Conservation (phyloP, 1,284 basidiomycete species). For the Papiliotrema laurentii region DNA sequence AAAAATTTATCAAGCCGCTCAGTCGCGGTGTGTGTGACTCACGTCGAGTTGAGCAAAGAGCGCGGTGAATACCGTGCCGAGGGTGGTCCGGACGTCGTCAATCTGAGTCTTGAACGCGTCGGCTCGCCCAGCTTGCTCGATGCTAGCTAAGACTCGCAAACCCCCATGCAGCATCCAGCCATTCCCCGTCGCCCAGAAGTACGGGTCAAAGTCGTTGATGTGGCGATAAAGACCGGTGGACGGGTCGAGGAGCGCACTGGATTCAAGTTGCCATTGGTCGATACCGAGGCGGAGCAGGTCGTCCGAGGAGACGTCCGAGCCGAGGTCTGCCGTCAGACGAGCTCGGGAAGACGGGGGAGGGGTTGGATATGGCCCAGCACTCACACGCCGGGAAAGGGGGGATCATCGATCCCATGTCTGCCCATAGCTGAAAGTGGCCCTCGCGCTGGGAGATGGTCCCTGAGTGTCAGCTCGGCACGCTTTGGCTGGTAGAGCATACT, state of each 20-base stretch:
- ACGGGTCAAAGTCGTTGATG: constrained; percentile 53
- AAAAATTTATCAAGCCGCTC: background rate
- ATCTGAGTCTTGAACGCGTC: constrained; percentile 35
- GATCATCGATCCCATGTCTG: constrained; percentile 61
- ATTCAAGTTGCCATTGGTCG: constrained; percentile 54
- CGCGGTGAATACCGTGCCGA: constrained; percentile 42
- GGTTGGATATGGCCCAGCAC: constrained; percentile 1
- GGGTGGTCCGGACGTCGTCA: constrained; percentile 53
- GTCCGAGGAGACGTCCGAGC: constrained; percentile 50
- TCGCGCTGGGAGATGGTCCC: constrained; percentile 30
- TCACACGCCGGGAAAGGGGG: constrained; percentile 57
- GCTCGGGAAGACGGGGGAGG: background rate
- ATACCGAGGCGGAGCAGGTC: constrained; percentile 52
- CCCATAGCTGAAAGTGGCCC: constrained; percentile 48
- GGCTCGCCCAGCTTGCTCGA: constrained; percentile 9
- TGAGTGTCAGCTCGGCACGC: background rate
- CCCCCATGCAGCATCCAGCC: constrained; percentile 33
- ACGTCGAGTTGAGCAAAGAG: constrained; percentile 49
- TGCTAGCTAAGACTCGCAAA: constrained; percentile 18
- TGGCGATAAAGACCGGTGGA: constrained; percentile 48
- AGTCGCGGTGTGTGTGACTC: constrained; percentile 5
- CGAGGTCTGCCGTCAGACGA: constrained; percentile 39
- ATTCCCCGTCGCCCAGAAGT: constrained; percentile 56
- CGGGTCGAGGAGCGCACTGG: constrained; percentile 48
- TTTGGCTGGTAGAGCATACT: no score